These are phyloP conservation scores for Avena insularis DNA, from an alignment of 176 grass and related monocot species.

Conservation along the genomic window DNA sequence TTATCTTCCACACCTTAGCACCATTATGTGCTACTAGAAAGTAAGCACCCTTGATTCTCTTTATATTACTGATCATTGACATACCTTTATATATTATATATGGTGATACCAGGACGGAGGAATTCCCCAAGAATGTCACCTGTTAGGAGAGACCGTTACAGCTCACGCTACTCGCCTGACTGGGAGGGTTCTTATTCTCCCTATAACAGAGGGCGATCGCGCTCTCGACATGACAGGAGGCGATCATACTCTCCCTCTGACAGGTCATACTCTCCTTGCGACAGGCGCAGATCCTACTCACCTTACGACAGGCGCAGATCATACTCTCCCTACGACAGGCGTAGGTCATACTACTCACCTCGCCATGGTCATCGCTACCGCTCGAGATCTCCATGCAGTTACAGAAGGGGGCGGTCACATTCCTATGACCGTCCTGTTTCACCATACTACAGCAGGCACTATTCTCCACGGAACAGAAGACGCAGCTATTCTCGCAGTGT, in stretches of 20 bases:
- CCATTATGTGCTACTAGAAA: not conserved
- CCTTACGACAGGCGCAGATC: not conserved
- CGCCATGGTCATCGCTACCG: conserved; percentile 10
- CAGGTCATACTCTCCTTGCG: conserved; percentile 17
- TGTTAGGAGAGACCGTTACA: conserved; percentile 44
- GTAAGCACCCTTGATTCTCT: not conserved
- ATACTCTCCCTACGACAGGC: conserved; percentile 34
- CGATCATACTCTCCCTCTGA: conserved; percentile 14
- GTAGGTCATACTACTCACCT: conserved; percentile 30
- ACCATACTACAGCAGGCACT: conserved; percentile 37
- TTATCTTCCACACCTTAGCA: not conserved
- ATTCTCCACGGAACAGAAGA: conserved; percentile 25
- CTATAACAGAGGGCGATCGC: not conserved
- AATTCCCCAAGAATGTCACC: conserved; percentile 62
- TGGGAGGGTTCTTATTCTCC: conserved; percentile 54
- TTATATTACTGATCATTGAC: not conserved
- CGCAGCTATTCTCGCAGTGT: conserved; percentile 46
- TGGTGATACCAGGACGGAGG: conserved; percentile 40
- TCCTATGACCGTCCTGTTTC: conserved; percentile 48
- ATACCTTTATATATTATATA: conserved; percentile 15
- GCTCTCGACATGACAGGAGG: conserved; percentile 25
- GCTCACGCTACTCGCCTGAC: conserved; percentile 53
- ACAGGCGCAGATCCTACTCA: conserved; percentile 6
- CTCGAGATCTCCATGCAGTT: conserved; percentile 33
- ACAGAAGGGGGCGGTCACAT: conserved; percentile 37